A percentile compares a stretch with the other conserved stretches of the same genome.
Conservation (phyloP, 2,329 filamentous ascomycete genomes). For the Stagonosporopsis tanaceti region DNA sequence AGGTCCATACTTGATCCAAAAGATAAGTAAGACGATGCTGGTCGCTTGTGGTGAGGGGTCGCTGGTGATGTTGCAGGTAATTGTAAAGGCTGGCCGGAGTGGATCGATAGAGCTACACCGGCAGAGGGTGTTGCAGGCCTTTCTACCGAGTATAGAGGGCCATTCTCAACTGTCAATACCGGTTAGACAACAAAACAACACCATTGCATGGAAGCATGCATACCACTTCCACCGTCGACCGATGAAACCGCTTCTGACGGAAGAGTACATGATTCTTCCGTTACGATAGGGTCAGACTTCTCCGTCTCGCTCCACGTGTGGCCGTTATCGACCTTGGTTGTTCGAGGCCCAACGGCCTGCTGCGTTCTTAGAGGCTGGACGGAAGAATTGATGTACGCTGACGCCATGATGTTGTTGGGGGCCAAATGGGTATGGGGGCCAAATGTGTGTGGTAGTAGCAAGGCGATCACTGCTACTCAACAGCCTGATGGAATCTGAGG, state of each 20-base stretch:
- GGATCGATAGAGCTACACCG: conserved; percentile 1
- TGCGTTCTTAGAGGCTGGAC: background rate
- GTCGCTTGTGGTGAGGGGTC: background rate
- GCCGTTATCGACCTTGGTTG: background rate
- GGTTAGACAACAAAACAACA: conserved; percentile 4
- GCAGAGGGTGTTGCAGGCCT: conserved; percentile 5
- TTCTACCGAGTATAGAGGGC: background rate
- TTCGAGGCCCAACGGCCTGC: conserved; percentile 1
- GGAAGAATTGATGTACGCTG: conserved; percentile 1
- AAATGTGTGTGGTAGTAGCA: background rate
- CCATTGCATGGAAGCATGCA: conserved; percentile 2
- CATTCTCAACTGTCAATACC: background rate
- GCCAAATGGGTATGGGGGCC: background rate
- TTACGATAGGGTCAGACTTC: background rate
- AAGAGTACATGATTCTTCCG: background rate
- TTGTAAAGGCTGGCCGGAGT: background rate
- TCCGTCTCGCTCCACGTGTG: conserved; percentile 7
- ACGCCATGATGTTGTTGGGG: conserved; percentile 6
- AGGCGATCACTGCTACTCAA: background rate
- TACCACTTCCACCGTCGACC: conserved; percentile 2
- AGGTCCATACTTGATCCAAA: conserved; percentile 8
- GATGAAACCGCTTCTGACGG: background rate
- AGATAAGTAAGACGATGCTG: conserved; percentile 9
- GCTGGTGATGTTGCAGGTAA: background rate
- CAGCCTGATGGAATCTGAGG: background rate